Evolutionary conservation across 768 basidiomycete species (phyloP).

Genomic region (Lepiota subincarnata): DNA sequence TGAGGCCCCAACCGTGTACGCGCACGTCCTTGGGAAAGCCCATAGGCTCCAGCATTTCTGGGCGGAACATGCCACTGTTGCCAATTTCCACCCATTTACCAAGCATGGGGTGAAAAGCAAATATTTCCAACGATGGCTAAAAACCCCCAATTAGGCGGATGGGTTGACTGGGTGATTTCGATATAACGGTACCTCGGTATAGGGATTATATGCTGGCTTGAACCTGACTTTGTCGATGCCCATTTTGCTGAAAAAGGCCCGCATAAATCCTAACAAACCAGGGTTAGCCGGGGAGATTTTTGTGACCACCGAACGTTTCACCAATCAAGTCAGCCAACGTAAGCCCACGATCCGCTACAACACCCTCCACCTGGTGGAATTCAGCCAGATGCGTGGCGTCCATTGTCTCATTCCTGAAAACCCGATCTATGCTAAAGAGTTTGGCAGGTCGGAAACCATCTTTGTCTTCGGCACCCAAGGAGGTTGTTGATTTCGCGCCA

Average conservation of each 20-base stretch:
- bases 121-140: slow-evolving; percentile 95
- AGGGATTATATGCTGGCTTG: slow-evolving; percentile 99
- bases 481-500: slow-evolving; percentile 27
- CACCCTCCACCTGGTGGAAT: slow-evolving; percentile 99
- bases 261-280: slow-evolving; percentile 79
- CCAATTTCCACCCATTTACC: slow-evolving; percentile 97
- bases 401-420: slow-evolving; percentile 98
- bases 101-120: slow-evolving; percentile 94
- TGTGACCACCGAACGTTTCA: slow-evolving; percentile 25
- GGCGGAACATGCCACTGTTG: slow-evolving; percentile 99
- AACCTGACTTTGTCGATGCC: slow-evolving; percentile 91
- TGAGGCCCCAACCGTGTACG: slow-evolving; percentile 95
- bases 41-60: slow-evolving; percentile 99
- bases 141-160: slow-evolving; percentile 2
- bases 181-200: slow-evolving; percentile 69
- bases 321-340: slow-evolving; percentile 96
- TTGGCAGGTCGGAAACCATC: slow-evolving; percentile 91
- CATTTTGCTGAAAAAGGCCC: slow-evolving; percentile 98
- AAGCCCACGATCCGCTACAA: slow-evolving; percentile 89
- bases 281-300: neutral
- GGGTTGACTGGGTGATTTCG: neutral
- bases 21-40: slow-evolving; percentile 95
- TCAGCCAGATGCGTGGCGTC: slow-evolving; percentile 98
- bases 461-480: slow-evolving; percentile 24
- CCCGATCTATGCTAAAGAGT: slow-evolving; percentile 95